Base-by-base conservation (phyloP, 2,329 filamentous ascomycete species). In the Pezicula neosporulosa region DNA sequence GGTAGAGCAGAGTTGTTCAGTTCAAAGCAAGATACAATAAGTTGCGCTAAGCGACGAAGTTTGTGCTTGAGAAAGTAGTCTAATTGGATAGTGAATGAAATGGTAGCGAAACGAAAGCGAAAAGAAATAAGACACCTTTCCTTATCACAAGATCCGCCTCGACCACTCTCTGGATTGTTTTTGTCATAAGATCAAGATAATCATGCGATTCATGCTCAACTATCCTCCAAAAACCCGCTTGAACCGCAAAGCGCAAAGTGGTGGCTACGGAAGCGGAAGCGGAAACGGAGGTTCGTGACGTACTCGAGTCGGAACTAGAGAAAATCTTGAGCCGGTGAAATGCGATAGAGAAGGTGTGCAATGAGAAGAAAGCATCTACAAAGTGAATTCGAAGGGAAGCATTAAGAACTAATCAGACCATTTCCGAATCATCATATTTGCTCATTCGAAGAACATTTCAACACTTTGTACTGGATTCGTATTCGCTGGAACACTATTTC, bases 211-310 rank as follows among this genome's bases (percentile, higher is more conserved):
- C 24, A 21, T 24, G 4, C 39, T 42, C 39, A 16, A 42, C 12
- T 13, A 42, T 24, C 18, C 12, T 42, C 15, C 12, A 33, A 13
- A 33, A 33, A 33, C 10, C 9, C 12, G 13, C 35, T 49, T 43
- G 33, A 16, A 42, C 48, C 24, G 24, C 24, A 24, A 18, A 30
- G 41, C 19, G 16, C 16, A 28, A 36, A 36, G 36, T 6, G n/a
- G 18, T 41, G 28, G 39, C 9, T 37, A 44, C 58, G 58, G 58
- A 52, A 27, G 48, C 56, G 56, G 57, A 56, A 27, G 47, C 53
- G 54, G 42, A 56, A 38, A n/a, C 15, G 30, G 30, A 33, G 24
- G 30, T 10, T 33, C 30, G 21, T 43, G 46, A 51, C 42, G 28
- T 33, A 38, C 35, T 36, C 8, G 18, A 38, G 15, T 27, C n/a